Evolutionary conservation across 2,329 filamentous ascomycete species (phyloP), one percentile per base, ranked within the genome.

Genomic region (Gremmenia infestans): DNA sequence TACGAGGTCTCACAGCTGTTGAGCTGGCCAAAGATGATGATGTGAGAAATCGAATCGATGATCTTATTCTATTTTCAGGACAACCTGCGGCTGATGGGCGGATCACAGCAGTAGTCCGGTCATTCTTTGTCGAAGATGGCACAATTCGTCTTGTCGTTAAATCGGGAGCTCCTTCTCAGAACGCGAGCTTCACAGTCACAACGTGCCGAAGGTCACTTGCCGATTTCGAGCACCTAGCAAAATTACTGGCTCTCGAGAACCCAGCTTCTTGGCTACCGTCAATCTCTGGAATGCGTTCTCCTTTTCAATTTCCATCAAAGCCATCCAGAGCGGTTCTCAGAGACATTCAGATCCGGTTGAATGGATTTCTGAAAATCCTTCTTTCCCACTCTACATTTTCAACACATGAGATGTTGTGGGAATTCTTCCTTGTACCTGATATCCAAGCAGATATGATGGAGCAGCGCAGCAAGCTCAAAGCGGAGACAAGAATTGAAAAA

Each of bases 21-120:
- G 94, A 99, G 72, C 79, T 99, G 48, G 94, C 95, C 50, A 99
- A 99, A 70, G 95, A 99, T 66, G 94, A 99, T 69, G 94, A 99
- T 64, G 89, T 99, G 25, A 85, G 94, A 40, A 99, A 97, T 73
- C 87, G 90, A 65, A 97, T 99, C 60, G 94, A 99, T 68, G 94
- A 99, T 70, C 78, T 99, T 60, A 87, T 92, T 1, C 75, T 99
- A 9, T 87, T 99, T 61, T 88, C 89, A 19, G 85, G 86, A 70
- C 78, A 82, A 1, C 79, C 88, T 5, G 86, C 83, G 11, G 78
- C 81, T 9, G 91, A 96, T 63, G 87, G 87, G 4, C 84, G 93
- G 23, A 92, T 92, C 22, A 97, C 94, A 0, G 91, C 91, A 1
- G 92, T 97, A 1, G 94, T 99, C 0, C 83, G 94, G 55, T 94